Base-by-base conservation (phyloP, 108 stramenopile species). In the Fistulifera solaris region DNA sequence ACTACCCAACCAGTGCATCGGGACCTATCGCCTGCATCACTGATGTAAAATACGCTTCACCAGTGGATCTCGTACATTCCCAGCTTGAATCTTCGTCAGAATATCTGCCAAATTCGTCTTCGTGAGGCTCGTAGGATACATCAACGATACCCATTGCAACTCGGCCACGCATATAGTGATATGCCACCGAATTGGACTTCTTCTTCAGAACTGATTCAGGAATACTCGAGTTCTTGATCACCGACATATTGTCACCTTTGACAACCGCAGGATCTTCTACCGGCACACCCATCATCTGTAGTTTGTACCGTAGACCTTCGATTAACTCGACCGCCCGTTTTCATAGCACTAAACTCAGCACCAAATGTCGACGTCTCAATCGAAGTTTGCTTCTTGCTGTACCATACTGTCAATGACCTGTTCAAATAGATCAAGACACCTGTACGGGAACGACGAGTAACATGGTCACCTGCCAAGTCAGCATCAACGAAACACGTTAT, bases 331-430 rank as follows among this genome's bases (percentile, higher is more conserved):
- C 48, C 0, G 55, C 69, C n/a, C 22, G 40, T 40, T 40, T 63
- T 71, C 61, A 75, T 38, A 11, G 70, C 78, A 38, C 59, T 27
- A 35, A 80, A 66, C 52, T 85, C 76, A 11, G 58, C 48, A 5
- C 78, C 76, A 59, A 75, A 85, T 12, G 70, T 69, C 27, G 67
- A 66, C 0, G 76, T 59, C 42, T 84, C 76, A n/a, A 78, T 63
- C 15, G 76, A 71, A 11, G 43, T 66, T 54, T 84, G 83, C 38
- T 56, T 55, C 62, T 80, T 80, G 40, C 65, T 62, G 50, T 63
- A 70, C 54, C 61, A 75, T 0, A 67, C 14, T 18, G 79, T 75
- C 7, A 71, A 65, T n/a, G 83, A 67, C 16, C 52, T 49, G 48
- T 84, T 73, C 16, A 77, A 39, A 45, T 71, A 79, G 19, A 86